Conservation (phyloP, 2,329 filamentous ascomycete genomes). For the Alternaria hordeiaustralica region DNA sequence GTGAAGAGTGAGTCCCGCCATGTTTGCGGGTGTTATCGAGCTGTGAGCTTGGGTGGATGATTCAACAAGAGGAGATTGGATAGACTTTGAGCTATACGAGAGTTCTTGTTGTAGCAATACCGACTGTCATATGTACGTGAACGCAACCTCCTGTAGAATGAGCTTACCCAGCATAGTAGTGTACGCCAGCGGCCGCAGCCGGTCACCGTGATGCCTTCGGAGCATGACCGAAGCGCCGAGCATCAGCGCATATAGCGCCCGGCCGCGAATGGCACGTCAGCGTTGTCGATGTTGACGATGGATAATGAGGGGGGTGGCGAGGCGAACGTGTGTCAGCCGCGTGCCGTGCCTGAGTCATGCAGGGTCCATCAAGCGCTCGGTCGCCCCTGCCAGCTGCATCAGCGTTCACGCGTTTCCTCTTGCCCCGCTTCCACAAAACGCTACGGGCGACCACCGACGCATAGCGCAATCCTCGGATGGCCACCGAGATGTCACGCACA, state of each 20-base stretch:
- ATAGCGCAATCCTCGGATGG: neutral
- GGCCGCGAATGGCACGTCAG: neutral
- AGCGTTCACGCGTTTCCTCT: neutral
- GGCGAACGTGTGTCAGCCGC: neutral
- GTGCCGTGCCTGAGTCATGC: neutral
- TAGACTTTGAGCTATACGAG: neutral
- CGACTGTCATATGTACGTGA: neutral
- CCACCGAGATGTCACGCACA: neutral
- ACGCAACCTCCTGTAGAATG: neutral
- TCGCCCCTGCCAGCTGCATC: neutral
- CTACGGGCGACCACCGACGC: neutral
- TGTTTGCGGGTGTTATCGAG: neutral
- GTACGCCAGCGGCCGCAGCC: neutral
- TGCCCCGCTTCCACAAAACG: neutral
- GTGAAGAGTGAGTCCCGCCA: conserved; percentile 25
- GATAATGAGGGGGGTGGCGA: neutral
- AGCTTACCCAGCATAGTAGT: neutral
- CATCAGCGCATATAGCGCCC: neutral
- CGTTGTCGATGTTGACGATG: neutral
- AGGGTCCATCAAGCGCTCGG: neutral
- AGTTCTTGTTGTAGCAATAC: neutral
- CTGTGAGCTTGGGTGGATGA: neutral
- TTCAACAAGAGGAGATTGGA: neutral
- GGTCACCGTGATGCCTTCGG: neutral
- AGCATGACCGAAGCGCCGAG: neutral